Base-by-base conservation (phyloP, 1,284 basidiomycete genomes). In the Xanthoconium separans region DNA sequence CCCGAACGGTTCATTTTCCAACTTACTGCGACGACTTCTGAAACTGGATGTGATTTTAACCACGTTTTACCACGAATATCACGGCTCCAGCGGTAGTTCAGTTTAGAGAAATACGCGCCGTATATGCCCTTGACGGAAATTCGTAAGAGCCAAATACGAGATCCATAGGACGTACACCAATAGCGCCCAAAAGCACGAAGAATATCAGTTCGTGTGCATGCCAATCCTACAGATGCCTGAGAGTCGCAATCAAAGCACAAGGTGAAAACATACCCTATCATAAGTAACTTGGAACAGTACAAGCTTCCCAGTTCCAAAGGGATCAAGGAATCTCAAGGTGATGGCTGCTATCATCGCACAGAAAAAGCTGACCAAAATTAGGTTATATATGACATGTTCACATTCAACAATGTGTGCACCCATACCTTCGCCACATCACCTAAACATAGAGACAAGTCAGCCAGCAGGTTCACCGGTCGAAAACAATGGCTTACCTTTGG, bases 311-410 rank as follows among this genome's bases (percentile, higher is more conserved):
- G 87, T 90, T 29, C 87, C 93, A 64, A 98, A 98, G 0, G 96
- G 96, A 71, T 99, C 92, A 40, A 98, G 79, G 59, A 94, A 85
- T 63, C 86, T 89, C 49, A 97, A 76, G 2, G 92, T 93, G 58
- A 94, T 85, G 3, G 93, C 93, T 1, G 94, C 94, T 60, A 96
- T 89, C 81, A 94, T 95, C 0, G 95, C 95, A 65, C 93, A 96
- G 76, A 95, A 96, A 75, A 97, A 97, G 61, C 91, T 87, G 64
- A 24, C 31, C 55, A 53, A 40, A 44, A 37, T 30, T 39, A 27
- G 2, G 50, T 55, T 27, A 51, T 2, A n/a, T 27, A 54, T n/a
- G 29, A 27, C 27, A 27, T 27, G 6, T 27, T 27, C 27, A 27
- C 33, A 43, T 50, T 33, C 50, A 44, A 22, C 12, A 42, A 45